Evolutionary conservation across 2,329 filamentous ascomycete species (phyloP), one percentile per base, ranked within the genome.

Genomic region (Blumeria graminis): DNA sequence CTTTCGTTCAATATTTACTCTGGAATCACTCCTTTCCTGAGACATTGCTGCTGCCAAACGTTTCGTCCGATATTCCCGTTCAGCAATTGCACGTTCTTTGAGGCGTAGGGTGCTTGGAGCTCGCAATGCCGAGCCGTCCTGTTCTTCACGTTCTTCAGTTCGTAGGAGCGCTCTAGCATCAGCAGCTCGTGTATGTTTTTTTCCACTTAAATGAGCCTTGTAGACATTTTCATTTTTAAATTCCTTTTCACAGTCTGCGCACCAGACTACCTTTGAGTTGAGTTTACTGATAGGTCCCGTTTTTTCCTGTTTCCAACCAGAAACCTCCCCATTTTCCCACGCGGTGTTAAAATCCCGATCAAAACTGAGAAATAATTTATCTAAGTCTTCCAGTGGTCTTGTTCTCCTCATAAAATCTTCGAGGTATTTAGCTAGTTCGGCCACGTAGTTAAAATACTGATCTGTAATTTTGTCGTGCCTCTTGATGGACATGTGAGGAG

Each of bases 151-250:
- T 59, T 62, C 55, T 61, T 73, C 71, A 39, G 70, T 69, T 59
- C 71, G 68, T 58, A 71, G 69, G 59, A 73, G 69, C 56, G 74
- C 74, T 45, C 81, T 76, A 56, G 77, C 75, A 66, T 87, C 80
- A 0, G 84, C 86, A 0, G 85, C 86, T 63, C 87, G 86, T 67
- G 90, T 78, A 68, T 98, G 92, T 67, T 96, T 98, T 70, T 94
- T 90, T 45, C 90, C 90, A 0, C 73, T 83, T 59, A 98, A 70
- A 68, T 98, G 92, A 39, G 79, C 81, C 63, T 88, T 89, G 73
- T 94, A 94, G 52, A 95, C 87, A 60, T 94, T 94, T 61, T 92
- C 81, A 64, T 95, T 96, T 65, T 86, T 88, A 71, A 96, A 98
- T 58, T 90, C 86, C 70, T 89, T 95, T 66, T 92, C 84, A 67